These are phyloP conservation scores for Capsicum baccatum DNA, from an alignment of 257 asterid species.

Conservation along the genomic window DNA sequence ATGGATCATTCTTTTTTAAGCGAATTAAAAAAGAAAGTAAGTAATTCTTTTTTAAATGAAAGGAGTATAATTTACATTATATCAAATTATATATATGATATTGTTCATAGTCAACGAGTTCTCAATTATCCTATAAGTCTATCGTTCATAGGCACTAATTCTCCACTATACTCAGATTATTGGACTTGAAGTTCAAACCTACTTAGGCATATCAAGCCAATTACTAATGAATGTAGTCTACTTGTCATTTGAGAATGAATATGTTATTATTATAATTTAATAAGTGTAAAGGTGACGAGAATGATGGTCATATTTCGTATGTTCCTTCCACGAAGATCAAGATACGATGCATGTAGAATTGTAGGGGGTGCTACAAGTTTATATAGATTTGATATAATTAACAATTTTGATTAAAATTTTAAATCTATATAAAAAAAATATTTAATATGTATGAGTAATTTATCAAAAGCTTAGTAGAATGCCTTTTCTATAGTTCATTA, in stretches of 20 bases:
- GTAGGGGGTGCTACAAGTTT: no score
- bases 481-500: neutral
- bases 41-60: no score
- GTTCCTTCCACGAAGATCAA: neutral
- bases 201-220: neutral
- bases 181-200: slow-evolving; percentile 21
- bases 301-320: neutral
- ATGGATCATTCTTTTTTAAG: no score
- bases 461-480: neutral
- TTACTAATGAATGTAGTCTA: neutral
- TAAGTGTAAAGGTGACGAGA: neutral
- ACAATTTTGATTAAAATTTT: neutral
- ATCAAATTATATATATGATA: neutral
- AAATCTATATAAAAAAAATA: neutral
- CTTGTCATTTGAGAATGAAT: neutral
- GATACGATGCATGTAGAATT: neutral
- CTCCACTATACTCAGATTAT: neutral
- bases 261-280: neutral
- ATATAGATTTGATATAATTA: no score
- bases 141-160: neutral
- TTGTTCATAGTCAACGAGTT: slow-evolving; percentile 21
- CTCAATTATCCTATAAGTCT: neutral
- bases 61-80: neutral
- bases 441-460: neutral
- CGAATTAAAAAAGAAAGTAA: no score